Evolutionary conservation across 441 rosid genomes (phyloP).

Genomic region (Kokia cookei): DNA sequence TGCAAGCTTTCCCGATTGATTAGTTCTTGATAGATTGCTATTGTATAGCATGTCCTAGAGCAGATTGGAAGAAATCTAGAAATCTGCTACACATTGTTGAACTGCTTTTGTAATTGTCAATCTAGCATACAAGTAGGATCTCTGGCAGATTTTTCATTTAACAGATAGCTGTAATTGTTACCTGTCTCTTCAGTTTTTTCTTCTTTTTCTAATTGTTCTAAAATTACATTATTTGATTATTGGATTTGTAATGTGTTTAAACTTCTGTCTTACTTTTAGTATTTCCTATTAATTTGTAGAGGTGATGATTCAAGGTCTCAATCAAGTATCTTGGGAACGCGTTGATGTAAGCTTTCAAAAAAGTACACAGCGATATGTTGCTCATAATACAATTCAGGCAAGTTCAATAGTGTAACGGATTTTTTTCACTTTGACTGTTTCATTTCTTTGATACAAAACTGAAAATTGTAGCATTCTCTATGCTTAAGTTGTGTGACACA

Average conservation of each 20-base stretch:
- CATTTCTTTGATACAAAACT: constrained; percentile 1
- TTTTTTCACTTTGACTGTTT: not conserved
- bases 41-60: not conserved
- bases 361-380: constrained; percentile 69
- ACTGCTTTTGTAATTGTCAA: not conserved
- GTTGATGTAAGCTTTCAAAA: constrained; percentile 86
- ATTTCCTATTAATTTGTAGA: constrained; percentile 35
- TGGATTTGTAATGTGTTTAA: not conserved
- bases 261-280: not conserved
- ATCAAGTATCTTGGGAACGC: constrained; percentile 84
- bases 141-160: not conserved
- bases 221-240: not conserved
- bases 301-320: constrained; percentile 79
- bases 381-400: constrained; percentile 92
- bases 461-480: not conserved
- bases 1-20: not conserved
- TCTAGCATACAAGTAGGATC: not conserved
- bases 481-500: not conserved
- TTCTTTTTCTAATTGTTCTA: not conserved
- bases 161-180: not conserved
- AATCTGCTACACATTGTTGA: not conserved
- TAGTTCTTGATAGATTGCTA: not conserved
- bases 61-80: not conserved
- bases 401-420: constrained; percentile 21
- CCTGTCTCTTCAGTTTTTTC: not conserved